Conservation (phyloP, 78 protist genomes). For the Dictyostelium firmibasis region DNA sequence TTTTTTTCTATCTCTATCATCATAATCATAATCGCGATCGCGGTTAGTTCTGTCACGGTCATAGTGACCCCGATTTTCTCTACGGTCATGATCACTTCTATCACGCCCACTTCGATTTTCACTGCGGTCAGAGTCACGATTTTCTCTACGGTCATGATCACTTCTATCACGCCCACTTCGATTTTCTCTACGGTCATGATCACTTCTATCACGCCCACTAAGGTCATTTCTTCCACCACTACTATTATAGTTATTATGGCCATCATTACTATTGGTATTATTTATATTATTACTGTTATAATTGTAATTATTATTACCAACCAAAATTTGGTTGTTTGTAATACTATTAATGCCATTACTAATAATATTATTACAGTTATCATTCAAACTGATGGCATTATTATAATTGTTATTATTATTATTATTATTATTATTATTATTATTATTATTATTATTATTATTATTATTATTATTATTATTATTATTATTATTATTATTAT, state of each 20-base stretch:
- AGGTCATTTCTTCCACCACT: neutral
- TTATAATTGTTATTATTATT: neutral
- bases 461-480: neutral
- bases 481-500: neutral
- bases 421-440: neutral
- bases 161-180: neutral
- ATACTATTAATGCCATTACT: neutral
- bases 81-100: neutral
- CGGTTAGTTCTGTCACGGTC: neutral
- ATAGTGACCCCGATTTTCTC: too few relatives aligned
- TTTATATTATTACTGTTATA: neutral
- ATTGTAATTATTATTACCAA: neutral
- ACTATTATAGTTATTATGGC: neutral
- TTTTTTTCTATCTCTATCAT: conserved; percentile 3
- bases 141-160: neutral
- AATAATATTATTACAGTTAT: neutral
- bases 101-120: neutral
- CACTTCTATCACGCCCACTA: neutral
- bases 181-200: neutral
- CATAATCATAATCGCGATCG: neutral
- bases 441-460: neutral
- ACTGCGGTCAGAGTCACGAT: neutral
- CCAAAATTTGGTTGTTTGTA: too few relatives aligned
- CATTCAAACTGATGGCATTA: neutral
- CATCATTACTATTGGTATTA: neutral